Conservation (phyloP, 495 filamentous ascomycete genomes). For the Hapsidospora chrysogenum region DNA sequence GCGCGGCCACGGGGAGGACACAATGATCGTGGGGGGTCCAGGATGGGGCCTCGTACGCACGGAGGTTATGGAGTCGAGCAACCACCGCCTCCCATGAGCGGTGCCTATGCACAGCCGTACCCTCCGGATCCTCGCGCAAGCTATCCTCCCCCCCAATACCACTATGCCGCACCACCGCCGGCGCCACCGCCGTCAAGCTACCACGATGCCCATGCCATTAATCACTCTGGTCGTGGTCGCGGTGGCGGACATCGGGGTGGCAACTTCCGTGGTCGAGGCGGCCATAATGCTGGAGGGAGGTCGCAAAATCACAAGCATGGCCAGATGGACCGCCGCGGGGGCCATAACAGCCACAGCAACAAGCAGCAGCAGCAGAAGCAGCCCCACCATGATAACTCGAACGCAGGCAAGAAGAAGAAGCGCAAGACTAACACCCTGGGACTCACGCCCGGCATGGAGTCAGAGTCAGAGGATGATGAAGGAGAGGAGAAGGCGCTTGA, state of each 20-base stretch:
- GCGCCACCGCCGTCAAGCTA: not conserved
- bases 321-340: not conserved
- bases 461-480: conserved; percentile 53
- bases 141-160: conserved; percentile 5
- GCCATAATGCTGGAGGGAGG: not conserved
- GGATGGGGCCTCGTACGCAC: no score
- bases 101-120: conserved; percentile 16
- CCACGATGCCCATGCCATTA: not conserved
- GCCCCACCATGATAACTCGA: conserved; percentile 18
- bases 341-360: not conserved
- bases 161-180: conserved; percentile 4
- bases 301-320: not conserved
- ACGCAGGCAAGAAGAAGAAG: conserved; percentile 53
- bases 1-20: conserved; percentile 36
- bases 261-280: not conserved
- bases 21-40: conserved; percentile 26
- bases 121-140: conserved; percentile 10
- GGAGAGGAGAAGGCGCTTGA: conserved; percentile 59
- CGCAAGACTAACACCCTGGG: conserved; percentile 65
- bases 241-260: conserved; percentile 1
- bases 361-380: not conserved
- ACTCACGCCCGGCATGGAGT: conserved; percentile 56
- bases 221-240: conserved; percentile 1
- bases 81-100: conserved; percentile 25
- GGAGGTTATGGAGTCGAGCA: no score